Base-by-base conservation (phyloP, 2,329 filamentous ascomycete species). In the Phaeomoniella chlamydospora region DNA sequence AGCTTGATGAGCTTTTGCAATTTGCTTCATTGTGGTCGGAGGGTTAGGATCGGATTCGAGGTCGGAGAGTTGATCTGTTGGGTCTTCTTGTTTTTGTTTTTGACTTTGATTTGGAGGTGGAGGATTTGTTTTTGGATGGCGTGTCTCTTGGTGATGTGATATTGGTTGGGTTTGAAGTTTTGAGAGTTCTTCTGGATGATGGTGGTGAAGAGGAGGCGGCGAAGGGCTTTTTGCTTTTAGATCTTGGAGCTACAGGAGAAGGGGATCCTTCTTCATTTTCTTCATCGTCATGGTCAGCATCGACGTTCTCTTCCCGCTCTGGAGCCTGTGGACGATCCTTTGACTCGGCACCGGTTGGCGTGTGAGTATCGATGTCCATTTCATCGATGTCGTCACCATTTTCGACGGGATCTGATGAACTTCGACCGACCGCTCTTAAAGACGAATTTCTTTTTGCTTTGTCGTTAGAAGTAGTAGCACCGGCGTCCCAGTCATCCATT, bases 401-500 rank as follows among this genome's bases (percentile, higher is more conserved):
- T 9, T 26, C 22, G n/a, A 26, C n/a, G n/a, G 22, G 9, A 6
- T 9, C 6, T 6, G 22, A 9, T 26, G 22, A 26, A n/a, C 22
- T 26, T 26, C 22, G 6, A 6, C 22, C 22, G 22, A n/a, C 22
- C 6, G 22, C 22, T 26, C 22, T 26, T n/a, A n/a, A n/a, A 26
- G 22, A 26, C 6, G 22, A 26, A 9, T 6, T n/a, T 26, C 22
- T 26, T 26, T 26, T 26, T n/a, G 6, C 22, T n/a, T 26, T 26
- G 22, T 26, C n/a, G n/a, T 26, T 26, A n/a, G 22, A n/a, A 9
- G n/a, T 26, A n/a, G 22, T 26, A n/a, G 46, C 46, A 16, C 52
- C 43, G 10, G 45, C 41, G 14, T 50, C 38, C 12, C 48, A 43
- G 40, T 55, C 41, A 22, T 55, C 50, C 49, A 64, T 58, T 36